phyloP scores from a whole-genome alignment of 164 flowering plant genomes.

The Piper betle region DNA sequence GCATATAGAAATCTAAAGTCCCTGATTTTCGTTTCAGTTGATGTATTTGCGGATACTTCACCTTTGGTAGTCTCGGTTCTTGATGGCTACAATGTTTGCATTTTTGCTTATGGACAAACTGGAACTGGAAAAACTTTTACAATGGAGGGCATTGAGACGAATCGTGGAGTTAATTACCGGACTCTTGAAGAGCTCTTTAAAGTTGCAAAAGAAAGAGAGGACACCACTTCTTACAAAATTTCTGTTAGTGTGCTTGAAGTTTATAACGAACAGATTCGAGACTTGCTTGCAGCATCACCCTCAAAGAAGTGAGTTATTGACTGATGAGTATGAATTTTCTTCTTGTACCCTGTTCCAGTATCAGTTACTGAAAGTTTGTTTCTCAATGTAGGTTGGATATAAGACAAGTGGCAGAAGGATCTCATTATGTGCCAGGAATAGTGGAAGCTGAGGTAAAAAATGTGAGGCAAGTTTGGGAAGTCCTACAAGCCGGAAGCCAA shows the following conservation, averaged over 20 bases:
- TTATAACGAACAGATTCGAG: slow-evolving; percentile 86
- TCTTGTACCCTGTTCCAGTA: no score
- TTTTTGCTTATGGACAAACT: slow-evolving; percentile 93
- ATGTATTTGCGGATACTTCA: slow-evolving; percentile 79
- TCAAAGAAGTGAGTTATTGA: slow-evolving; percentile 42
- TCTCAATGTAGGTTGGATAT: slow-evolving; percentile 54
- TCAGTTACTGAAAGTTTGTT: neutral
- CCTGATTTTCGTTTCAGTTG: slow-evolving; percentile 26
- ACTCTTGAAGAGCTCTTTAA: slow-evolving; percentile 65
- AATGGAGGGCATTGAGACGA: slow-evolving; percentile 76
- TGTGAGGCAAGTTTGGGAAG: slow-evolving; percentile 64
- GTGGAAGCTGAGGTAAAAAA: slow-evolving; percentile 71
- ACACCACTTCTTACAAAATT: slow-evolving; percentile 39
- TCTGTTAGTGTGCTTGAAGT: slow-evolving; percentile 92
- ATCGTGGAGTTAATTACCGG: slow-evolving; percentile 79
- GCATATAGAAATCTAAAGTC: no score
- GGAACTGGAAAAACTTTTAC: slow-evolving; percentile 95
- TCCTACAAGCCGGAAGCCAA: slow-evolving; percentile 70
- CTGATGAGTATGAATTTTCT: neutral
- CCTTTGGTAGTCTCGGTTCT: slow-evolving; percentile 74
- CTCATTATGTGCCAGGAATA: slow-evolving; percentile 74
- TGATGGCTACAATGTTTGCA: slow-evolving; percentile 92
- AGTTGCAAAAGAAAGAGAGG: slow-evolving; percentile 46
- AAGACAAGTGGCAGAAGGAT: slow-evolving; percentile 76
- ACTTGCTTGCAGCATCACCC: slow-evolving; percentile 54